These are phyloP conservation scores for Borealophlyctis nickersoniae DNA, from an alignment of 192 early-diverging fungal genomes.

Conservation along the genomic window DNA sequence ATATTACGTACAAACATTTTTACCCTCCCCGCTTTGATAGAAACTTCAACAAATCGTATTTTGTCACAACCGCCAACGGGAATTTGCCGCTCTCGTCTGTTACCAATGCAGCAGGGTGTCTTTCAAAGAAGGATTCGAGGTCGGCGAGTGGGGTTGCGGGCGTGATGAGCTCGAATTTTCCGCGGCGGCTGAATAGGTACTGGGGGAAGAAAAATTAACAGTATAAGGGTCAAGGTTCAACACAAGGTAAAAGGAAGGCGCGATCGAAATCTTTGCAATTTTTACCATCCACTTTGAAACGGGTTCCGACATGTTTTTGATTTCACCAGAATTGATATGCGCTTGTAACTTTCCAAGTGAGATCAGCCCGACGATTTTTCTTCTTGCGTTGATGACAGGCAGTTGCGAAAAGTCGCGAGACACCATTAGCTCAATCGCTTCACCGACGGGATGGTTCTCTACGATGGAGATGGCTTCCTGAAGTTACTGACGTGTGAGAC, in stretches of 20 bases:
- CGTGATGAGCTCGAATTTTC: constrained; percentile 48
- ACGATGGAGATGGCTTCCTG: constrained; percentile 63
- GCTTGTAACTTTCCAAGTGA: constrained; percentile 63
- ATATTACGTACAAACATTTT: background rate
- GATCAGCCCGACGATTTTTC: constrained; percentile 74
- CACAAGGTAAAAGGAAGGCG: too few relatives aligned
- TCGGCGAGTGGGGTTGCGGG: constrained; percentile 75
- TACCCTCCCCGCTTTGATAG: background rate
- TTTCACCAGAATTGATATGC: constrained; percentile 49
- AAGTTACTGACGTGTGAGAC: background rate
- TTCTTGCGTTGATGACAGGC: constrained; percentile 64
- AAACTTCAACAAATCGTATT: background rate
- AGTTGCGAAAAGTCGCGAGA: constrained; percentile 85
- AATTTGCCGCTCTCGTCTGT: constrained; percentile 77
- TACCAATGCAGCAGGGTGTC: constrained; percentile 76
- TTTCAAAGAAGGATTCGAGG: constrained; percentile 79
- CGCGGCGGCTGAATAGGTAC: background rate
- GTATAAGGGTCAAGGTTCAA: background rate
- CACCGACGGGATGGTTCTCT: constrained; percentile 50
- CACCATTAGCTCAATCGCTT: constrained; percentile 73
- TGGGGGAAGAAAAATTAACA: background rate
- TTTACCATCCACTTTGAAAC: constrained; percentile 69
- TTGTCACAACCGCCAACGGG: constrained; percentile 51
- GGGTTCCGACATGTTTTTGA: constrained; percentile 31
- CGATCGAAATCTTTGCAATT: too few relatives aligned